A percentile compares a stretch with the other conserved stretches of the same genome.
Conservation (phyloP, 192 early-diverging fungal species). For the Oehlia diaphana region DNA sequence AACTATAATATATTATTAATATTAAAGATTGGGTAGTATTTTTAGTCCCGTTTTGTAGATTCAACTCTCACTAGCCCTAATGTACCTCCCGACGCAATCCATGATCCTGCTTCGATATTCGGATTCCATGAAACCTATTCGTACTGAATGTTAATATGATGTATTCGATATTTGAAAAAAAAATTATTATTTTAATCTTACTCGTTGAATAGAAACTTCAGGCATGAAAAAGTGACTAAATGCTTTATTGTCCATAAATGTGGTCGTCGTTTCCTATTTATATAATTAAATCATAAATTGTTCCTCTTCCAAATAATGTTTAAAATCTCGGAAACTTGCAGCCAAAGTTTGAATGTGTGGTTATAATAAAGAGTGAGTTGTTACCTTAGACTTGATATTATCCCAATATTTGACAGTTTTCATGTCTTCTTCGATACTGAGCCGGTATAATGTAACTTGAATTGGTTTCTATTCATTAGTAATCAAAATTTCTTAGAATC, state of each 20-base stretch:
- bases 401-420: constrained; percentile 1
- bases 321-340: no score
- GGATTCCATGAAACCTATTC: constrained; percentile 38
- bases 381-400: constrained; percentile 27
- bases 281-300: neutral
- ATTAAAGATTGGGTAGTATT: neutral
- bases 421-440: constrained; percentile 1
- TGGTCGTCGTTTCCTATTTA: constrained; percentile 14
- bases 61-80: constrained; percentile 38
- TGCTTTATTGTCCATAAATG: neutral
- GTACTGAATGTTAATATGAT: neutral
- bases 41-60: constrained; percentile 14
- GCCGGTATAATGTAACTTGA: constrained; percentile 25
- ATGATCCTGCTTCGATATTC: constrained; percentile 22
- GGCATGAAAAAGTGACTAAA: constrained; percentile 15
- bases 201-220: constrained; percentile 25
- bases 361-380: no score
- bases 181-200: constrained; percentile 5
- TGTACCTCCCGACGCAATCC: constrained; percentile 39
- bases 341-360: no score
- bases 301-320: no score
- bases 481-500: neutral
- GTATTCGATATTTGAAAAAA: neutral
- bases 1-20: no score
- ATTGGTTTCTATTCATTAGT: constrained; percentile 20